These are phyloP conservation scores for Coniferiporia sulphurascens DNA, from an alignment of 1,284 basidiomycete species.

Conservation along the genomic window DNA sequence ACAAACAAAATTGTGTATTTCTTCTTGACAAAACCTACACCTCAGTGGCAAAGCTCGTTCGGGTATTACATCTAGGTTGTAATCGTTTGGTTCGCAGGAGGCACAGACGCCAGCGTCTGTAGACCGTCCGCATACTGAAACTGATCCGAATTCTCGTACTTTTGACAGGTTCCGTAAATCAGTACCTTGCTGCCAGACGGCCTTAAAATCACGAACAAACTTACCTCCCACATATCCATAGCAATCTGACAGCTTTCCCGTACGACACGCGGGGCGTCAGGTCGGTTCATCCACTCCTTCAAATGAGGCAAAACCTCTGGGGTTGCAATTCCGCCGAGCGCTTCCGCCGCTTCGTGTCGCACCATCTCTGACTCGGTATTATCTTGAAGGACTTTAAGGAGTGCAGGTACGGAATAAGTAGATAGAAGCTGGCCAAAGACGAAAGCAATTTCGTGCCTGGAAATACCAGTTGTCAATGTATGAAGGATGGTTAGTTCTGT, in stretches of 20 bases:
- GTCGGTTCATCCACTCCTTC: slow-evolving; percentile 77
- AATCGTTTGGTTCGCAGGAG: not conserved
- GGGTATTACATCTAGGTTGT: not conserved
- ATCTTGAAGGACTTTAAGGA: slow-evolving; percentile 77
- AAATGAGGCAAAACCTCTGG: slow-evolving; percentile 87
- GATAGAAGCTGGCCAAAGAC: slow-evolving; percentile 96
- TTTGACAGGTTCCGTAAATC: not conserved
- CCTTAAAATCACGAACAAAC: slow-evolving; percentile 22
- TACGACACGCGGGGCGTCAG: slow-evolving; percentile 85
- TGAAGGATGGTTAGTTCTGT: not conserved
- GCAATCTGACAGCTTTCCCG: slow-evolving; percentile 96
- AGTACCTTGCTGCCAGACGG: not conserved
- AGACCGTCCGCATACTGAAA: slow-evolving; percentile 79
- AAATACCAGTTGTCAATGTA: not conserved
- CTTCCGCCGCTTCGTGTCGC: slow-evolving; percentile 97
- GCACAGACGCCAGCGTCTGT: not conserved
- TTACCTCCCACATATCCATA: slow-evolving; percentile 94
- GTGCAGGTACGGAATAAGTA: slow-evolving; percentile 81
- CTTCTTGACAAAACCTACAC: not conserved
- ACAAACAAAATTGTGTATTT: not conserved
- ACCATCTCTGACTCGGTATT: slow-evolving; percentile 91
- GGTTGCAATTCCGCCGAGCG: slow-evolving; percentile 92
- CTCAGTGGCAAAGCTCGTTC: not conserved
- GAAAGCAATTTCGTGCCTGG: slow-evolving; percentile 94
- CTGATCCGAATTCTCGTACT: slow-evolving; percentile 89